Percentiles rank a stretch among this genome's conserved stretches.
phyloP scores from a whole-genome alignment of 1,284 basidiomycete genomes.

The Tremellales sp. region DNA sequence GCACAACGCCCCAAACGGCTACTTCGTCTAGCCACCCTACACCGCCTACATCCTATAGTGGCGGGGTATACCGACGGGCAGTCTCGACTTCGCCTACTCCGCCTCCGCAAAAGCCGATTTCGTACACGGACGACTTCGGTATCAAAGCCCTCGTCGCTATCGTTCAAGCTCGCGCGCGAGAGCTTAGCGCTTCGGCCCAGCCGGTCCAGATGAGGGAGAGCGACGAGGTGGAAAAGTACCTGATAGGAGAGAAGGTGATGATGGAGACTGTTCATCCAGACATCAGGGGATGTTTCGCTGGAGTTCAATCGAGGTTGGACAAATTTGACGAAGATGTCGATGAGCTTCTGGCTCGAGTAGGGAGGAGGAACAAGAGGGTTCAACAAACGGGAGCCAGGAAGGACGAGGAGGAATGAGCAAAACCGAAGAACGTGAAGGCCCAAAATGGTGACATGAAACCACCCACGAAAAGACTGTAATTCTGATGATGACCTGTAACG shows the following conservation, averaged over 20 bases:
- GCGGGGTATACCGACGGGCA: not conserved
- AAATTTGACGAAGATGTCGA: constrained; percentile 69
- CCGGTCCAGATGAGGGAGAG: constrained; percentile 63
- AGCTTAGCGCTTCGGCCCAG: constrained; percentile 22
- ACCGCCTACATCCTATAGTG: constrained; percentile 19
- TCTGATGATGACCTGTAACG: no score
- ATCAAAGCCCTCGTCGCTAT: constrained; percentile 74
- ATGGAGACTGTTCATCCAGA: constrained; percentile 64
- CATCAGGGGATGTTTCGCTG: constrained; percentile 65
- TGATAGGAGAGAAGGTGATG: constrained; percentile 61
- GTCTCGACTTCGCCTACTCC: constrained; percentile 12
- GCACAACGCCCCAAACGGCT: constrained; percentile 41
- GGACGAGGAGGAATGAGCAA: no score
- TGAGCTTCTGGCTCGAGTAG: constrained; percentile 54
- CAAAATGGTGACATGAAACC: no score
- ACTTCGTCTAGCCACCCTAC: constrained; percentile 34
- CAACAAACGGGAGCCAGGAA: no score
- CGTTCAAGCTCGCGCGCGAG: constrained; percentile 63
- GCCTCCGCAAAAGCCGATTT: constrained; percentile 45
- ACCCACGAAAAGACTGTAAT: no score
- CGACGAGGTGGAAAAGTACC: constrained; percentile 64
- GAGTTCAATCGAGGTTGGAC: constrained; percentile 66
- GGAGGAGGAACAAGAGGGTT: not conserved
- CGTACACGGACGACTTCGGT: constrained; percentile 78
- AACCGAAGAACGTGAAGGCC: no score